A percentile compares a stretch with the other conserved stretches of the same genome.
Evolutionary conservation across 2,329 filamentous ascomycete genomes (phyloP).

Genomic region (Aspergillus ruber): DNA sequence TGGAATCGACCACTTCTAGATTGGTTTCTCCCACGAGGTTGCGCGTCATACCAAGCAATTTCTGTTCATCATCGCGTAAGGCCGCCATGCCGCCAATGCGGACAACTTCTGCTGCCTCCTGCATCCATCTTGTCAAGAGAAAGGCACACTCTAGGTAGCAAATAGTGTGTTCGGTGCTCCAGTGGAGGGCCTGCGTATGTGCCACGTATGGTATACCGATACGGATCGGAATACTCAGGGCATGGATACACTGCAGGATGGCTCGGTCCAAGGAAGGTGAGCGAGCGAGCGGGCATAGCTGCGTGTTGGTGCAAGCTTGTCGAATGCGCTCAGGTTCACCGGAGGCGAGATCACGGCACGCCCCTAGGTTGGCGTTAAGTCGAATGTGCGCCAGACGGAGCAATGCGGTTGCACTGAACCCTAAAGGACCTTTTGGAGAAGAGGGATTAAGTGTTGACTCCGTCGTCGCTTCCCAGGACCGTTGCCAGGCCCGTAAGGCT

Average conservation of each 20-base stretch:
- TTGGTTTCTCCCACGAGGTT: neutral
- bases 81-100: neutral
- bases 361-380: slow-evolving; percentile 10
- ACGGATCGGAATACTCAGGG: slow-evolving; percentile 14
- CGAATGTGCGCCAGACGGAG: slow-evolving; percentile 18
- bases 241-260: slow-evolving; percentile 17
- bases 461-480: slow-evolving; percentile 13
- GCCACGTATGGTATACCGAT: neutral
- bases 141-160: neutral
- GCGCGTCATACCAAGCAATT: neutral
- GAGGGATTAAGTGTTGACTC: slow-evolving; percentile 15
- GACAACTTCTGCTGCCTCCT: neutral
- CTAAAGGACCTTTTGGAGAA: slow-evolving; percentile 14
- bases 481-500: slow-evolving; percentile 14
- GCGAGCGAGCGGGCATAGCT: neutral
- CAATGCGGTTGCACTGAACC: slow-evolving; percentile 15
- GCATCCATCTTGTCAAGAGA: neutral
- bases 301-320: neutral
- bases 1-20: neutral
- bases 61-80: neutral
- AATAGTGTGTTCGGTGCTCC: neutral
- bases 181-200: neutral
- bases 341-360: slow-evolving; percentile 7
- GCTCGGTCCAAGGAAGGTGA: slow-evolving; percentile 11
- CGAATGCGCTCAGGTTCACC: slow-evolving; percentile 5